Conservation (phyloP, 2,329 filamentous ascomycete genomes). For the Aphanoascus verrucosus region DNA sequence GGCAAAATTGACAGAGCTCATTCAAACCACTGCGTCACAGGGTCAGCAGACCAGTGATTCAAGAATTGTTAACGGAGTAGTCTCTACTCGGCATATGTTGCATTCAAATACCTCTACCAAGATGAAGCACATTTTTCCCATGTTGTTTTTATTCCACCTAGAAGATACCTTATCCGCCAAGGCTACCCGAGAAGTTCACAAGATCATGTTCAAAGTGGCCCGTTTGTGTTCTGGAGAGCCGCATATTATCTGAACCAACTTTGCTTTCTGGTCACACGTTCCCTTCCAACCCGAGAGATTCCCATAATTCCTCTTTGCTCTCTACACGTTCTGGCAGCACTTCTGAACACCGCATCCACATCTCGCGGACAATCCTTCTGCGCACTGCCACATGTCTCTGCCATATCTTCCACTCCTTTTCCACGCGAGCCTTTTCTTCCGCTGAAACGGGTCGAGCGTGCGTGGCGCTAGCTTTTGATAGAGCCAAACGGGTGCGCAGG, state of each 20-base stretch:
- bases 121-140: too few species aligned
- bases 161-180: too few species aligned
- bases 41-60: too few species aligned
- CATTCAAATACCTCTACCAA: too few species aligned
- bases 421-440: constrained; percentile 39
- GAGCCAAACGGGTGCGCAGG: constrained; percentile 33
- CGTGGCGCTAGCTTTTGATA: constrained; percentile 30
- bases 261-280: constrained; percentile 15
- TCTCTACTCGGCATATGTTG: background rate
- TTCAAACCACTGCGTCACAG: too few species aligned
- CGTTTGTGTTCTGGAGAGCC: background rate
- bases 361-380: constrained; percentile 40
- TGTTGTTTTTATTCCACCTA: too few species aligned
- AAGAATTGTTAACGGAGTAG: too few species aligned
- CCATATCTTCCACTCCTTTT: constrained; percentile 40
- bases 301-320: constrained; percentile 42
- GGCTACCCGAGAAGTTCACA: too few species aligned
- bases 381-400: constrained; percentile 31
- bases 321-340: constrained; percentile 38
- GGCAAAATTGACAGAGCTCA: background rate
- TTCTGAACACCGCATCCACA: constrained; percentile 43
- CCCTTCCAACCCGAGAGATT: constrained; percentile 32
- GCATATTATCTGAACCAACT: background rate
- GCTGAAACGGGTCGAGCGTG: constrained; percentile 34
- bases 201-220: too few species aligned